These are phyloP conservation scores for Vicia faba DNA, from an alignment of 306 rosid genomes.

Conservation along the genomic window DNA sequence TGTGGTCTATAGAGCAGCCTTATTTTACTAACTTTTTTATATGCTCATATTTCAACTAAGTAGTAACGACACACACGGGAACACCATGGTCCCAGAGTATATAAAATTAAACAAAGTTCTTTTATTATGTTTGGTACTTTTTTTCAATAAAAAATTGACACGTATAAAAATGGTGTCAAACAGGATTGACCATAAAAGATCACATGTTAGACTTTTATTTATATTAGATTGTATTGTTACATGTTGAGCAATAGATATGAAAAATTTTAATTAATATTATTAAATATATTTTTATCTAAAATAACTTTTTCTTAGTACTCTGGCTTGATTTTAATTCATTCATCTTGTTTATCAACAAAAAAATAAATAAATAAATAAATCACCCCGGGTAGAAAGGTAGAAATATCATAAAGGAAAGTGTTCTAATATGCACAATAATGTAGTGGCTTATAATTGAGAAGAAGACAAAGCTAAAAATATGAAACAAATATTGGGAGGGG, in stretches of 20 bases:
- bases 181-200: conserved; percentile 12
- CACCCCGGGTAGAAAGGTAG: conserved; percentile 4
- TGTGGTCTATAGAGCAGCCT: conserved; percentile 43
- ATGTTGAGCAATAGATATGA: neutral
- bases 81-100: conserved; percentile 31
- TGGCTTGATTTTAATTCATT: too few relatives aligned
- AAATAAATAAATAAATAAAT: conserved; percentile 28
- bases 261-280: neutral
- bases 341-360: too few relatives aligned
- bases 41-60: conserved; percentile 37
- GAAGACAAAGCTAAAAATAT: conserved; percentile 28
- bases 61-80: conserved; percentile 25
- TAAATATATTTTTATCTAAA: conserved; percentile 5
- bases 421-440: conserved; percentile 39
- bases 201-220: conserved; percentile 22
- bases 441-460: conserved; percentile 39
- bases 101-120: conserved; percentile 8
- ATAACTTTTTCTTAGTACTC: conserved; percentile 35
- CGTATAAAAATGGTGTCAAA: neutral
- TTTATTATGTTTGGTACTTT: conserved; percentile 1
- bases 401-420: neutral
- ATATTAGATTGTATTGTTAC: neutral
- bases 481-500: conserved; percentile 5
- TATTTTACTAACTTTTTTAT: conserved; percentile 45
- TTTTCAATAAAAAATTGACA: neutral